A percentile compares a stretch with the other conserved stretches of the same genome.
Conservation (phyloP, 1,139 yeast species). For the Taphrina communis region DNA sequence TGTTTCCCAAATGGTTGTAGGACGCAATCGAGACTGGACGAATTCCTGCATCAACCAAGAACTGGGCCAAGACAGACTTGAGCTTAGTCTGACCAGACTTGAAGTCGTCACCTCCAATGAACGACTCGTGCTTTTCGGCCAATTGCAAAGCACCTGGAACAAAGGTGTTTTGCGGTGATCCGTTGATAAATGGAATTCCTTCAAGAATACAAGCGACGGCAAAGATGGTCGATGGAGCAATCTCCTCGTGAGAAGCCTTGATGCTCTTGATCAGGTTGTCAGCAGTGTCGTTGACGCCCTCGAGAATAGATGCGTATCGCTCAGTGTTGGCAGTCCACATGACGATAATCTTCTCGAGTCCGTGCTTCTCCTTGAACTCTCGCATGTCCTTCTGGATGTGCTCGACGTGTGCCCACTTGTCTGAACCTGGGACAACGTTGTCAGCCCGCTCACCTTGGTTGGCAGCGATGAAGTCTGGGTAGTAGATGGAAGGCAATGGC, state of each 20-base stretch:
- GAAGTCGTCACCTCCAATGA: constrained; percentile 97
- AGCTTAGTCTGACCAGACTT: constrained; percentile 96
- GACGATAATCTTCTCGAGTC: constrained; percentile 83
- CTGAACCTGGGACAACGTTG: constrained; percentile 71
- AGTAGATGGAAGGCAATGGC: constrained; percentile 86
- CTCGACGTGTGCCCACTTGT: constrained; percentile 92
- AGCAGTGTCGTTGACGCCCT: constrained; percentile 86
- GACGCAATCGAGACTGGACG: constrained; percentile 93
- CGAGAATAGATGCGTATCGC: constrained; percentile 78
- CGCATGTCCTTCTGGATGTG: constrained; percentile 81
- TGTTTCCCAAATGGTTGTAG: constrained; percentile 94
- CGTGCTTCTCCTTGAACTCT: constrained; percentile 73
- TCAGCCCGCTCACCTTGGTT: constrained; percentile 93
- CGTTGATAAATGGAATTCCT: constrained; percentile 86
- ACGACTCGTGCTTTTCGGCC: constrained; percentile 76
- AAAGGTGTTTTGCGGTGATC: constrained; percentile 96
- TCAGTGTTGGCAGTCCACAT: constrained; percentile 98
- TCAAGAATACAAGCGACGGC: constrained; percentile 93
- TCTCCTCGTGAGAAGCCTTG: constrained; percentile 78
- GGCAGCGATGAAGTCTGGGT: constrained; percentile 95
- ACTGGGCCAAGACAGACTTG: constrained; percentile 94
- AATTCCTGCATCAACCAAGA: constrained; percentile 95
- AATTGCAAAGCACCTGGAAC: constrained; percentile 93
- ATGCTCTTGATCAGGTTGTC: constrained; percentile 77
- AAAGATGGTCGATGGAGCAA: constrained; percentile 88